phyloP scores from a whole-genome alignment of 2,329 filamentous ascomycete genomes.

The Bipolaris oryzae region DNA sequence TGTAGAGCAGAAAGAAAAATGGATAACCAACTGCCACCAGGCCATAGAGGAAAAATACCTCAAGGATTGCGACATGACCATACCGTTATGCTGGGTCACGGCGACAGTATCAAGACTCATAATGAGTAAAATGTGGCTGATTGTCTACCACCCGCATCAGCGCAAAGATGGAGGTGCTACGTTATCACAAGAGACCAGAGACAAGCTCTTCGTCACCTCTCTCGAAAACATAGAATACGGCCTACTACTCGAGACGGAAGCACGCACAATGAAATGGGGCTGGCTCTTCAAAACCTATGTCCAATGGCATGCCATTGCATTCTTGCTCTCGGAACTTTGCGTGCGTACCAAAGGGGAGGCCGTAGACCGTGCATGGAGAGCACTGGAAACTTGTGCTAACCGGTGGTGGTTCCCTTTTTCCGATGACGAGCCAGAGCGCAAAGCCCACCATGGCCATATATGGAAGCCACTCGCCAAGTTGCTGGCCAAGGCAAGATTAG shows the following conservation, averaged over 20 bases:
- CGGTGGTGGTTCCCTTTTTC: slow-evolving; percentile 50
- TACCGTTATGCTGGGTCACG: slow-evolving; percentile 70
- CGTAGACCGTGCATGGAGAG: slow-evolving; percentile 66
- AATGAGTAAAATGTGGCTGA: slow-evolving; percentile 77
- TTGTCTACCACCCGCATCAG: slow-evolving; percentile 76
- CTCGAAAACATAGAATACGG: slow-evolving; percentile 77
- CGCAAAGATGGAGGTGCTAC: slow-evolving; percentile 61
- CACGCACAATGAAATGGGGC: slow-evolving; percentile 65
- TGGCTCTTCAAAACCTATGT: slow-evolving; percentile 70
- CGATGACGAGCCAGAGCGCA: slow-evolving; percentile 28
- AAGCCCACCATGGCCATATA: slow-evolving; percentile 57
- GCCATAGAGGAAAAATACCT: slow-evolving; percentile 58
- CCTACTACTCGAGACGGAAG: slow-evolving; percentile 68
- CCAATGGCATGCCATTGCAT: slow-evolving; percentile 69
- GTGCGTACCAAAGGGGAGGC: slow-evolving; percentile 61
- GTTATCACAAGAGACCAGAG: slow-evolving; percentile 66
- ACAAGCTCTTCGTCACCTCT: slow-evolving; percentile 73
- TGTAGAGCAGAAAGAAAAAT: slow-evolving; percentile 56
- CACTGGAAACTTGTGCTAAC: slow-evolving; percentile 57
- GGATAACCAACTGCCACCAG: slow-evolving; percentile 56
- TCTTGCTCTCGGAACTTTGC: slow-evolving; percentile 65
- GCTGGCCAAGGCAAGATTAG: slow-evolving; percentile 63
- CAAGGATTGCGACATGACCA: slow-evolving; percentile 58
- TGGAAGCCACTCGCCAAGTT: slow-evolving; percentile 69
- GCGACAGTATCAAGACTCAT: slow-evolving; percentile 73